These are phyloP conservation scores for Dovyalis caffra DNA, from an alignment of 345 rosid species.

Conservation along the genomic window DNA sequence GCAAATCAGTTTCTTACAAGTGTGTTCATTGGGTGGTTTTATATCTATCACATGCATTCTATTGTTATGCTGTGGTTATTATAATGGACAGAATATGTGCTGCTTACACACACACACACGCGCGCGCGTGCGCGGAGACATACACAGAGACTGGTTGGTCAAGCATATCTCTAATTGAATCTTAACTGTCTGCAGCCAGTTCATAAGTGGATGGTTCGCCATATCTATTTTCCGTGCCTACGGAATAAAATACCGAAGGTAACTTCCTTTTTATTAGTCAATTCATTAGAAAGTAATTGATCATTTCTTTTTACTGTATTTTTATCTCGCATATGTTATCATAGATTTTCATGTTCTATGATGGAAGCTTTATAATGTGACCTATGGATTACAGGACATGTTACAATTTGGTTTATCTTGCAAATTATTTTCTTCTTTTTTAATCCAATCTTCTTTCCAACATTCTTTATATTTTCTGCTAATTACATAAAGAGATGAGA, in stretches of 20 bases:
- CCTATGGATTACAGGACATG: not conserved
- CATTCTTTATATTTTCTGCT: not conserved
- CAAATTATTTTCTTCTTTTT: not conserved
- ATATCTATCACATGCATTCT: too few relatives aligned
- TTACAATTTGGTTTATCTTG: not conserved
- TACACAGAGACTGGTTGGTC: not conserved
- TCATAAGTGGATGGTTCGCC: slow-evolving; percentile 99
- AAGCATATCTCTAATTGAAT: slow-evolving; percentile 20
- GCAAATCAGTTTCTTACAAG: too few relatives aligned
- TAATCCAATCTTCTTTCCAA: not conserved
- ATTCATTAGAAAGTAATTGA: not conserved
- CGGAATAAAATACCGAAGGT: slow-evolving; percentile 80
- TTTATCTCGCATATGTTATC: not conserved
- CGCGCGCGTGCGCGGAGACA: too few relatives aligned
- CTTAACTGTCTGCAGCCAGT: slow-evolving; percentile 67
- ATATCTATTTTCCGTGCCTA: slow-evolving; percentile 88
- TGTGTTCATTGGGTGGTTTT: too few relatives aligned
- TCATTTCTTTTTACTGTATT: not conserved
- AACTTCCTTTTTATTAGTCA: slow-evolving; percentile 10
- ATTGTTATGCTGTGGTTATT: too few relatives aligned
- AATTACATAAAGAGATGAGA: not conserved
- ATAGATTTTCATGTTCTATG: not conserved
- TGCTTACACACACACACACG: not conserved
- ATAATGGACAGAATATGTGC: too few relatives aligned
- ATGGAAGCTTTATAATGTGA: not conserved